Evolutionary conservation across 805 yeast genomes (phyloP), one percentile per base, ranked within the genome.

Genomic region (Blastobotrys mokoenaii): DNA sequence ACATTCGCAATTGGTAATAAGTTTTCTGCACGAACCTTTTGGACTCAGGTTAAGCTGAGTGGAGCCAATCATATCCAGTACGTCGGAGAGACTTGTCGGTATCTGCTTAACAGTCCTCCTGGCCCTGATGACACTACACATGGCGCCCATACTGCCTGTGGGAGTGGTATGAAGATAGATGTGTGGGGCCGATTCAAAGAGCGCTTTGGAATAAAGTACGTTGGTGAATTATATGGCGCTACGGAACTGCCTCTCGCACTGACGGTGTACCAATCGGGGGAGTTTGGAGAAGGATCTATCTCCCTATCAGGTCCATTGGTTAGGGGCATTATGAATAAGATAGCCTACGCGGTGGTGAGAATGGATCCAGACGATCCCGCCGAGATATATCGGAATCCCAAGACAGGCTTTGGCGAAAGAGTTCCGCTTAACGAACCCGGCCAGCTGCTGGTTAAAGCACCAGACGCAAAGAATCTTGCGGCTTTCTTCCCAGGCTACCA

Each of bases 1-100:
- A 77, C 88, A 51, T 76, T 83, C 40, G 84, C 93, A 0, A 62
- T 90, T 18, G 80, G 90, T 22, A 80, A 80, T 51, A 85, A 84
- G 62, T 89, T 90, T 62, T 84, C 95, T 1, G 80, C 90, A 4
- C 72, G 82, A 2, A 77, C 84, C 3, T 87, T 85, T 63, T 89
- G 97, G 97, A 81, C 88, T 14, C 96, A 90, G 64, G 89, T 83
- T 2, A 79, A 73, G 52, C 58, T 84, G 30, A 64, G 80, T 11
- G 64, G 70, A 1, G 84, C 96, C 2, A 84, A 95, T 2, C 84
- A 84, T 51, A 74, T 87, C 45, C 96, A 89, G 64, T 89, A 89
- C 56, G 97, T 89, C 14, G 97, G 97, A 14, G 97, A 89, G 64
- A 88, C 87, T 27, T 86, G 97, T 63, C 76, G 97, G 41, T 90